Percentiles rank a stretch among this genome's conserved stretches.
Evolutionary conservation across 2,329 filamentous ascomycete genomes (phyloP).

Genomic region (Diaporthe caulivora): DNA sequence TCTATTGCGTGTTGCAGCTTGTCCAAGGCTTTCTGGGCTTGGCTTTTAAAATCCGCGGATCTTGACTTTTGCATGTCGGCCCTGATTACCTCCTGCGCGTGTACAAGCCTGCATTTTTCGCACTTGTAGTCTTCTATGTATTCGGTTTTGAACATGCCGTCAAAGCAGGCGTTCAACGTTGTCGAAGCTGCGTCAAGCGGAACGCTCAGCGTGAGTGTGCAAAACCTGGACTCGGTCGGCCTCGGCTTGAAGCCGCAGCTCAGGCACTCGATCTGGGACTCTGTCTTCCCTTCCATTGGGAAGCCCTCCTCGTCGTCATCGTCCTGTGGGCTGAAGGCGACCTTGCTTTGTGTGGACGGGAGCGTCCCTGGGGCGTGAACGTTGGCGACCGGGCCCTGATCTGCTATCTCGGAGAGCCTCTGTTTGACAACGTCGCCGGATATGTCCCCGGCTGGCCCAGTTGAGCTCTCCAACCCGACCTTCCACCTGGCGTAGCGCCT

Average conservation of each 20-base stretch:
- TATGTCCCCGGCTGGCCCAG: slow-evolving; percentile 40
- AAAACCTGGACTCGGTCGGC: slow-evolving; percentile 85
- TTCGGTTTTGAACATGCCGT: slow-evolving; percentile 93
- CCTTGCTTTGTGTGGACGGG: slow-evolving; percentile 37
- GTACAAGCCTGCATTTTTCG: slow-evolving; percentile 88
- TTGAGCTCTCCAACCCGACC: slow-evolving; percentile 40
- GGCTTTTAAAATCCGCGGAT: slow-evolving; percentile 63
- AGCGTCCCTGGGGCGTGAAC: slow-evolving; percentile 37
- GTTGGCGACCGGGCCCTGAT: slow-evolving; percentile 39
- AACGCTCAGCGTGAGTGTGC: slow-evolving; percentile 91
- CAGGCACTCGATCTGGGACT: slow-evolving; percentile 95
- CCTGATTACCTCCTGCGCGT: slow-evolving; percentile 76
- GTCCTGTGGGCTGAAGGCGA: slow-evolving; percentile 42
- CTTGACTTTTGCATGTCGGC: slow-evolving; percentile 68
- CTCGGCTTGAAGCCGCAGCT: slow-evolving; percentile 91
- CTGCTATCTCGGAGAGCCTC: slow-evolving; percentile 47
- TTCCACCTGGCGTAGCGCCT: slow-evolving; percentile 66
- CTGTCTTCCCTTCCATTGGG: slow-evolving; percentile 89
- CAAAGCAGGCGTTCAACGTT: slow-evolving; percentile 88
- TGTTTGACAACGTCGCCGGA: slow-evolving; percentile 48
- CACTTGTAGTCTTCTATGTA: slow-evolving; percentile 98
- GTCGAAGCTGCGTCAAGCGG: slow-evolving; percentile 83
- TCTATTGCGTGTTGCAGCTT: slow-evolving; percentile 78
- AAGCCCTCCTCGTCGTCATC: slow-evolving; percentile 77
- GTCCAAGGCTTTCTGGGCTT: slow-evolving; percentile 69